Conservation (phyloP, 305 asterid genomes). For the Fraxinus ornus region DNA sequence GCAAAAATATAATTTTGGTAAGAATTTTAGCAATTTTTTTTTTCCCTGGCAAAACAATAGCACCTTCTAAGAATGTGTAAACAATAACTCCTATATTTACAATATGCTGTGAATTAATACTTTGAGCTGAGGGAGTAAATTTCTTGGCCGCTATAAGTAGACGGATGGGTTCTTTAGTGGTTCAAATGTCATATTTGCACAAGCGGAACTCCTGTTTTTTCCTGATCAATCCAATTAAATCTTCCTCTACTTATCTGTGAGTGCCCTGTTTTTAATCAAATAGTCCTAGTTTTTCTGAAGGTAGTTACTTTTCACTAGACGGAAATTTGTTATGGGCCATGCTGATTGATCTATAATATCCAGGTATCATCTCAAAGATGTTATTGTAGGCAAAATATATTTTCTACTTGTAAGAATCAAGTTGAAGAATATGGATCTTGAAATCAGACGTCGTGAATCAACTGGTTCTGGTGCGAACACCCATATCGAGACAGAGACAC, state of each 20-base stretch:
- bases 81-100: background rate
- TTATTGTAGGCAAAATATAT: constrained; percentile 87
- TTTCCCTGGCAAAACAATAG: background rate
- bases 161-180: background rate
- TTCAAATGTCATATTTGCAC: background rate
- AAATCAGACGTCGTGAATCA: constrained; percentile 91
- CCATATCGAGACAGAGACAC: constrained; percentile 97
- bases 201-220: background rate
- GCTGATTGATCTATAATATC: constrained; percentile 29
- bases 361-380: constrained; percentile 98
- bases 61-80: background rate
- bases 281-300: background rate
- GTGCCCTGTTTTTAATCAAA: background rate
- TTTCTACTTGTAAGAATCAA: constrained; percentile 95
- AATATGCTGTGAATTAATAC: background rate
- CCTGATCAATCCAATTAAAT: background rate
- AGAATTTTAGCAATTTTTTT: background rate
- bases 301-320: background rate
- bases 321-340: constrained; percentile 10
- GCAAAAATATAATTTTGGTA: background rate
- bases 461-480: constrained; percentile 94
- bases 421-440: constrained; percentile 97
- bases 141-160: background rate
- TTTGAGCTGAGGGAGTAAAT: background rate
- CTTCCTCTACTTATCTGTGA: background rate